Base-by-base conservation (phyloP, 139 green algal species). In the Tetraselmis striata region DNA sequence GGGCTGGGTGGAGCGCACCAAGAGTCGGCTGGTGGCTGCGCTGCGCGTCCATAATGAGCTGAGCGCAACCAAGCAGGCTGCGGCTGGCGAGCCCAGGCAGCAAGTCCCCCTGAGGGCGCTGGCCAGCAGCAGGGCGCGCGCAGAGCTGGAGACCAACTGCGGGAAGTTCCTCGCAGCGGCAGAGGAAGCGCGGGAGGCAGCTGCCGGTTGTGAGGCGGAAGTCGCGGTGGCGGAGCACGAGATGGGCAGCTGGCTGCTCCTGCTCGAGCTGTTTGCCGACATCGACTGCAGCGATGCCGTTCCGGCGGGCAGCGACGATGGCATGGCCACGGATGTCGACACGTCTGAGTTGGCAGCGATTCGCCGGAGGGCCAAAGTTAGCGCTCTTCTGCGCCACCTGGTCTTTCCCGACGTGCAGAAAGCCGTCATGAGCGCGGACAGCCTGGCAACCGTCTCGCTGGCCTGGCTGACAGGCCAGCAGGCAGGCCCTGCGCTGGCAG, bases 221-320 rank as follows among this genome's bases (percentile, higher is more conserved):
- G 78, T 11, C 23, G 77, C 67, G 25, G 77, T 86, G 30, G 77
- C 90, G 76, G 80, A 77, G 26, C 89, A 94, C 80, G 87, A 94
- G 84, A 76, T 80, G 0, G 86, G 91, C 58, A 87, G 89, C 29
- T 97, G 94, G 94, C 83, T 90, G 80, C 86, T 97, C 45, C 1
- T 96, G 23, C 77, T 93, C 59, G 87, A 90, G 59, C 25, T 90
- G 45, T 89, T 85, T 80, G 85, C 81, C 29, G 79, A 83, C 75
- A 84, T 91, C 1, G 85, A 88, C 24, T 78, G 80, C 28, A 67
- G 45, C 74, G 26, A 28, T 2, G 26, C 26, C 2, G 74, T 28
- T 18, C 25, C 25, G 2, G 26, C 74, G 2, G 45, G 78, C 24
- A 78, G 79, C 27, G 30, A 67, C 23, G 59, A 78, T 58, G 30